Base-by-base conservation (phyloP, 106 monocot genomes). In the Phalaenopsis aphrodite region DNA sequence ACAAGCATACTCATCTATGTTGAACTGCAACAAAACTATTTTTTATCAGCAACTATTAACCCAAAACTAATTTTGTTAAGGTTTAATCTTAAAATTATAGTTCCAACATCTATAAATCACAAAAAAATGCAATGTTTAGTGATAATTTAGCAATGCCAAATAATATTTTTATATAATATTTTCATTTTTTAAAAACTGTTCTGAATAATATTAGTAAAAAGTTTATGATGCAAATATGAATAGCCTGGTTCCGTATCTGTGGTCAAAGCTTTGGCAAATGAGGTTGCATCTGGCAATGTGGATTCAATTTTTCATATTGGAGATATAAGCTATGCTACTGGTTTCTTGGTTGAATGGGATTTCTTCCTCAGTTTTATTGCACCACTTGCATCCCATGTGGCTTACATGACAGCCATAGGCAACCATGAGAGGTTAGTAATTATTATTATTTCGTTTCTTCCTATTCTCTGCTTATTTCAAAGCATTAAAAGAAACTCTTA, bases 211-310 rank as follows among this genome's bases (percentile, higher is more conserved):
- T 12, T 12, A 12, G 10, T 12, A 52, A 52, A 52, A 52, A 52
- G 14, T 52, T 52, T 12, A 52, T 52, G 52, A 52, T 52, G 52
- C 9, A 52, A 12, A 52, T 52, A 12, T 52, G 52, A 52, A 65
- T 86, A 91, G 91, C 91, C 82, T 55, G 91, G 91, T 65, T 91
- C 91, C 5, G 41, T 86, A 9, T 91, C 91, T 75, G 87, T 87
- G 11, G 41, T 83, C 38, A 38, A 76, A 80, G 87, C 87, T 8
- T 75, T 89, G 80, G 55, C 82, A 24, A 68, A 82, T 21, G 86
- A 87, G 21, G 68, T 87, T 55, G 39, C 45, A 41, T 58, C 80
- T 2, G 78, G 83, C 17, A 80, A 82, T 8, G 69, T 89, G 45
- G 87, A 89, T 74, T 87, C 89, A 39, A 47, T 89, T 45, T 89